Percentiles rank a stretch among this genome's conserved stretches.
Conservation (phyloP, 2,329 filamentous ascomycete genomes). For the Clathrospora elynae region DNA sequence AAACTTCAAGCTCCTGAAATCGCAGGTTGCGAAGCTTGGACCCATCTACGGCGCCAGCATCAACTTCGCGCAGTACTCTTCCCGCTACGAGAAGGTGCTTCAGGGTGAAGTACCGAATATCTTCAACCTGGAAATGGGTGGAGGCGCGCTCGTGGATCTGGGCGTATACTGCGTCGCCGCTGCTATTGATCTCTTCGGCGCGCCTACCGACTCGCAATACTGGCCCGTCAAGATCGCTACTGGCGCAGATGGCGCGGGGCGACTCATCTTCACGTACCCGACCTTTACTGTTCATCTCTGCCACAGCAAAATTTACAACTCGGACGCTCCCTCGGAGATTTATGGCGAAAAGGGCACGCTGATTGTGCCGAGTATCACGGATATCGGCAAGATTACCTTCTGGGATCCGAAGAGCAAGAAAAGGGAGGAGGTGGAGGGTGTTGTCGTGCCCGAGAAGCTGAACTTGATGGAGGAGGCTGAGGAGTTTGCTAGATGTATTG, state of each 20-base stretch:
- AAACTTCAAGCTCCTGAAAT: constrained; percentile 54
- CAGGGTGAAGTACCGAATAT: constrained; percentile 55
- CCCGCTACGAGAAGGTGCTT: constrained; percentile 55
- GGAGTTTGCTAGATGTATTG: constrained; percentile 54
- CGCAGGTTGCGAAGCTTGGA: constrained; percentile 48
- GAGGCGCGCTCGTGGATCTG: constrained; percentile 55
- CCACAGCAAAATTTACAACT: constrained; percentile 52
- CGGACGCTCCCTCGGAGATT: constrained; percentile 52
- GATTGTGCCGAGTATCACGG: constrained; percentile 52
- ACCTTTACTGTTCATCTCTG: constrained; percentile 52
- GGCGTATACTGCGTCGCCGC: constrained; percentile 57
- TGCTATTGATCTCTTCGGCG: constrained; percentile 55
- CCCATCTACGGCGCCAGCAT: constrained; percentile 53
- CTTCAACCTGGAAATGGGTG: constrained; percentile 55
- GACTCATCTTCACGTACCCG: constrained; percentile 52
- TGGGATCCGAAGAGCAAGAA: constrained; percentile 53
- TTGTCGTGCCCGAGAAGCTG: constrained; percentile 45
- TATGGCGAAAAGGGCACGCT: constrained; percentile 57
- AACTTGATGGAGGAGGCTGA: constrained; percentile 56
- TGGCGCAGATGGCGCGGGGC: constrained; percentile 55
- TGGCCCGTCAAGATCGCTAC: constrained; percentile 51
- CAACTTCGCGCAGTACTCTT: constrained; percentile 53
- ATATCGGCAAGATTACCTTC: constrained; percentile 51
- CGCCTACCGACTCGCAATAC: constrained; percentile 50
- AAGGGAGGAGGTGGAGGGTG: constrained; percentile 48